Conservation (phyloP, 148 eudicot genomes). For the Rhododendron molle region DNA sequence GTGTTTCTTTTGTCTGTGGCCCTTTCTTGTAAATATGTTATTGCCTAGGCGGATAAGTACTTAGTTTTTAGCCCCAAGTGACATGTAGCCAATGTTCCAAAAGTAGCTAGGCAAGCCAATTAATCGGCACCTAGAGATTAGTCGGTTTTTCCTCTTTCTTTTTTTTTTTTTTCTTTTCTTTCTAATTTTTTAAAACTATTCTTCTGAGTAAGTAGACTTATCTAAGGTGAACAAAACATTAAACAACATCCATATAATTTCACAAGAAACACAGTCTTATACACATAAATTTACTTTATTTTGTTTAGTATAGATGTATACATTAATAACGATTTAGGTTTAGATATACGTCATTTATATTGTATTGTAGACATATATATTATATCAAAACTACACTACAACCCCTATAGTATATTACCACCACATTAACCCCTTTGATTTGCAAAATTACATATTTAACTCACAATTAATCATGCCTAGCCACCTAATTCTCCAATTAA, state of each 20-base stretch:
- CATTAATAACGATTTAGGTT: neutral
- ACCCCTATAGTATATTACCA: no score
- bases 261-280: neutral
- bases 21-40: neutral
- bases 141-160: no score
- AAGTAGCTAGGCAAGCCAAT: neutral
- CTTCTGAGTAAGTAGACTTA: neutral
- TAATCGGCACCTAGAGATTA: neutral
- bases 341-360: neutral
- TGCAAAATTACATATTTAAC: neutral
- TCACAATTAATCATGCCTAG: neutral
- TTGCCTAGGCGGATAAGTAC: neutral
- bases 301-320: neutral
- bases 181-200: neutral
- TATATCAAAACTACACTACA: no score
- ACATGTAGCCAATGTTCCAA: neutral
- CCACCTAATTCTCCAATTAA: neutral
- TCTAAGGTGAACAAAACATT: neutral
- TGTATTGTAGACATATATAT: neutral
- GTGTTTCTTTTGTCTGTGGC: neutral
- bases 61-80: neutral
- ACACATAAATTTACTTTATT: neutral
- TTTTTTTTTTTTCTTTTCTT: no score
- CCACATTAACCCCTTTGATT: neutral
- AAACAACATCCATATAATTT: no score